Evolutionary conservation across 805 yeast species (phyloP), one percentile per base, ranked within the genome.

Genomic region (Candida silvatica): DNA sequence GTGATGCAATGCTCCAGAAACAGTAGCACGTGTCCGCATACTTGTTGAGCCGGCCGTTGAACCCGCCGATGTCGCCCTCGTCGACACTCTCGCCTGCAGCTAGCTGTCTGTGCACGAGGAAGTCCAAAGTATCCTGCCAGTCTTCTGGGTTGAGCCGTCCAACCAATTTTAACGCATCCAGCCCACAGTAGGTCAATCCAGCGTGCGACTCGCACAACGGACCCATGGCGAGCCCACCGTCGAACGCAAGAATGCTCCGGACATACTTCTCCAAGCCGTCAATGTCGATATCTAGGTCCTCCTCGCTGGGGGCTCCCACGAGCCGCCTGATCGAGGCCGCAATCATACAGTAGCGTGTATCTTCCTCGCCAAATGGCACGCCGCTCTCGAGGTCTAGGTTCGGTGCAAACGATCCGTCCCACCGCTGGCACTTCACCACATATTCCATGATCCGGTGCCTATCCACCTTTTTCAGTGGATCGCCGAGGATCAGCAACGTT

Each of bases 41-140:
- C 53, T 87, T 87, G 53, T 85, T 85, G n/a, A 73, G 76, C 31
- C 97, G 64, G 1, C 97, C 97, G 54, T 86, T 84, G 51, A 83
- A 77, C 0, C 90, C 90, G 2, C 96, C 96, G 35, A 58, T 58
- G 48, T 80, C 90, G 2, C 52, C 58, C 0, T 34, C 42, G 44
- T 73, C 78, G 34, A 55, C 55, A 32, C 49, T 48, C 15, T 52
- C 62, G 32, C 49, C 52, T 26, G 37, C 39, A 11, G 39, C 37
- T 12, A 48, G 36, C 51, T 84, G 94, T 27, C 94, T 59, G 39
- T 75, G 77, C 2, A 69, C 63, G 16, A 84, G 59, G 81, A 86
- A 83, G 24, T 64, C 56, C 2, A 67, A 38, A 0, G 87, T 75
- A 7, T 46, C 47, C 1, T 45, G 42, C 62, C 62, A 62, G 7